These are phyloP conservation scores for Phaeotremella skinneri DNA, from an alignment of 768 basidiomycete genomes.

Conservation along the genomic window DNA sequence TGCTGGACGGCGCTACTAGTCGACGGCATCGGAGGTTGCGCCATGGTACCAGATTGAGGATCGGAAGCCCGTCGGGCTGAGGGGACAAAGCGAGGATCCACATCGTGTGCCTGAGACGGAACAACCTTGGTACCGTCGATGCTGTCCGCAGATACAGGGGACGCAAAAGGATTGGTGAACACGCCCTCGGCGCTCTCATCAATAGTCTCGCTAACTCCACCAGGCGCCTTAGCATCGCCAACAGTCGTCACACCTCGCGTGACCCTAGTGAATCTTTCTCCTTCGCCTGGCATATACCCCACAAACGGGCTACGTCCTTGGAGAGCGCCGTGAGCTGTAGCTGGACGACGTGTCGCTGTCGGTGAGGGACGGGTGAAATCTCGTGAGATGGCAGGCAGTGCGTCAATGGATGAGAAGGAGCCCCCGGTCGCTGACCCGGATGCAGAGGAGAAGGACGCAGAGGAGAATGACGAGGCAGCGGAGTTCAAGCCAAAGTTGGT, in stretches of 20 bases:
- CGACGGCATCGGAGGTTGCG: conserved; percentile 6
- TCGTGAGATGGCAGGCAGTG: conserved; percentile 48
- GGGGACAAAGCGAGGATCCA: conserved; percentile 32
- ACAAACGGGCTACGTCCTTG: conserved; percentile 29
- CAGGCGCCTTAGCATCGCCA: conserved; percentile 3
- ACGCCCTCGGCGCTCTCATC: conserved; percentile 24
- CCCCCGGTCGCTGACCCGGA: conserved; percentile 35
- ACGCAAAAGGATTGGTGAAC: conserved; percentile 37
- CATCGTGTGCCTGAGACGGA: conserved; percentile 11
- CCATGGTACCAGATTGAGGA: conserved; percentile 16
- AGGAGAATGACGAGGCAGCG: conserved; percentile 25
- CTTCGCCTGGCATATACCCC: conserved; percentile 19
- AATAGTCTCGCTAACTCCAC: conserved; percentile 18
- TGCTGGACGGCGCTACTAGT: background rate
- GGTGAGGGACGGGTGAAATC: conserved; percentile 47
- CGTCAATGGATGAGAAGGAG: conserved; percentile 43
- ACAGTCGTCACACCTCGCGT: conserved; percentile 8
- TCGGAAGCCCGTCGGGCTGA: conserved; percentile 32
- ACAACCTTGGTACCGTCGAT: conserved; percentile 11
- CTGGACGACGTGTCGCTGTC: conserved; percentile 44
- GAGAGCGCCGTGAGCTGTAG: conserved; percentile 47
- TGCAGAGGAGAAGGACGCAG: conserved; percentile 28
- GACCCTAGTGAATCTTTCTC: conserved; percentile 18
- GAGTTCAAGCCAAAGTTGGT: conserved; percentile 22
- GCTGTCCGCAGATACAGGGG: conserved; percentile 3